A percentile compares a stretch with the other conserved stretches of the same genome.
Conservation (phyloP, 495 filamentous ascomycete genomes). For the Aspergillus nanangensis region DNA sequence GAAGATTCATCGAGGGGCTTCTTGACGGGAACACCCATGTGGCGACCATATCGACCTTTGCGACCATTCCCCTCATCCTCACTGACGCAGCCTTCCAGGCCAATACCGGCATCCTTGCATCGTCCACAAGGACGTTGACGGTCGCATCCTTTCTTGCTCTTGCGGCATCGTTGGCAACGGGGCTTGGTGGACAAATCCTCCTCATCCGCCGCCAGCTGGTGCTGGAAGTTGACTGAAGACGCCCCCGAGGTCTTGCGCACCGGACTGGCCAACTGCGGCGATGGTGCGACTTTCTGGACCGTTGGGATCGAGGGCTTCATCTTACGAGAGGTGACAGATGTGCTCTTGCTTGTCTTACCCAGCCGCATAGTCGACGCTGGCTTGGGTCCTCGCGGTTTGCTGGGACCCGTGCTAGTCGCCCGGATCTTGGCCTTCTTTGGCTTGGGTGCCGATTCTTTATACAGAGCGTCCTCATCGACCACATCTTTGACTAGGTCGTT, state of each 20-base stretch:
- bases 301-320: slow-evolving; percentile 44
- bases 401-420: slow-evolving; percentile 20
- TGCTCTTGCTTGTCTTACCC: slow-evolving; percentile 43
- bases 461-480: slow-evolving; percentile 41
- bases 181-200: slow-evolving; percentile 91
- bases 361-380: slow-evolving; percentile 29
- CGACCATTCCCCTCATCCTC: slow-evolving; percentile 96
- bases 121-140: slow-evolving; percentile 89
- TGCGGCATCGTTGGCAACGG: slow-evolving; percentile 95
- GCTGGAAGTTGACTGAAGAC: slow-evolving; percentile 62
- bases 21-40: slow-evolving; percentile 93
- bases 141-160: slow-evolving; percentile 99
- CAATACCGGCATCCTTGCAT: slow-evolving; percentile 93
- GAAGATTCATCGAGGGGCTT: slow-evolving; percentile 46
- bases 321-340: slow-evolving; percentile 45
- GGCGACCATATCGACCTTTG: slow-evolving; percentile 91
- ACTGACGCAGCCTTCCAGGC: slow-evolving; percentile 86
- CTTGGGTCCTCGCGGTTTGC: slow-evolving; percentile 34
- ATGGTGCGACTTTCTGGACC: slow-evolving; percentile 55
- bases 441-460: slow-evolving; percentile 38
- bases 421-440: slow-evolving; percentile 44
- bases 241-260: slow-evolving; percentile 77
- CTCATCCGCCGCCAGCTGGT: slow-evolving; percentile 73
- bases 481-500: slow-evolving; percentile 53
- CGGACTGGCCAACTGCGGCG: slow-evolving; percentile 55